phyloP scores from a whole-genome alignment of 2,329 filamentous ascomycete genomes.

The Drechslera avenae region DNA sequence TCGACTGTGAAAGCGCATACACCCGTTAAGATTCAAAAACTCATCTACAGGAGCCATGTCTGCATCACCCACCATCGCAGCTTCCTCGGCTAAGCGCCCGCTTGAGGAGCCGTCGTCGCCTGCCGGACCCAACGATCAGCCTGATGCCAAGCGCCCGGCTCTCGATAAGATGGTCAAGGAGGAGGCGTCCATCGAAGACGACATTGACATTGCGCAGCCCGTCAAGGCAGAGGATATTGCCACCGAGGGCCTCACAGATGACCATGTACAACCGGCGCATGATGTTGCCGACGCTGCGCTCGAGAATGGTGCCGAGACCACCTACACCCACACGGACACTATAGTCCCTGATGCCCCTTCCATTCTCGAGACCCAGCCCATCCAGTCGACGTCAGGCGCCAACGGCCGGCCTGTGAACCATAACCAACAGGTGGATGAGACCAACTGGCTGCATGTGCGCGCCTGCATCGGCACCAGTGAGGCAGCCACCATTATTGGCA shows the following conservation, averaged over 20 bases:
- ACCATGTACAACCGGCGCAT: constrained; percentile 33
- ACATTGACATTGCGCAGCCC: constrained; percentile 50
- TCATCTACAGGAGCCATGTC: constrained; percentile 50
- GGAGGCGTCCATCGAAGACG: constrained; percentile 56
- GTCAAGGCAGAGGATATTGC: constrained; percentile 44
- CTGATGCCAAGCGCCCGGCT: constrained; percentile 94
- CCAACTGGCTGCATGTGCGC: constrained; percentile 94
- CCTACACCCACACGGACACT: constrained; percentile 71
- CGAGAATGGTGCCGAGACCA: constrained; percentile 61
- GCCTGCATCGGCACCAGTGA: constrained; percentile 97
- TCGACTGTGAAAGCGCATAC: constrained; percentile 40
- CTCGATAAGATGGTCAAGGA: constrained; percentile 88
- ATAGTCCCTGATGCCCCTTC: constrained; percentile 66
- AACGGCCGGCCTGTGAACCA: constrained; percentile 57
- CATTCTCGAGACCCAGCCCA: constrained; percentile 61
- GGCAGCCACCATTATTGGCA: constrained; percentile 96
- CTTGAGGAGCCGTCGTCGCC: constrained; percentile 97
- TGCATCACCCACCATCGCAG: constrained; percentile 54
- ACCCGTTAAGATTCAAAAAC: constrained; percentile 20
- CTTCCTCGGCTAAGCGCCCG: constrained; percentile 83
- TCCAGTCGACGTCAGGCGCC: constrained; percentile 61
- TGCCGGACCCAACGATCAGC: constrained; percentile 86
- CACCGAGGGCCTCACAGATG: constrained; percentile 40
- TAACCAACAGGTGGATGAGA: constrained; percentile 76
- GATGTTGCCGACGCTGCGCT: constrained; percentile 37